Percentiles rank a stretch among this genome's conserved stretches.
Conservation (phyloP, 371 early-diverging fungal species). For the Aphelidium insulamus region DNA sequence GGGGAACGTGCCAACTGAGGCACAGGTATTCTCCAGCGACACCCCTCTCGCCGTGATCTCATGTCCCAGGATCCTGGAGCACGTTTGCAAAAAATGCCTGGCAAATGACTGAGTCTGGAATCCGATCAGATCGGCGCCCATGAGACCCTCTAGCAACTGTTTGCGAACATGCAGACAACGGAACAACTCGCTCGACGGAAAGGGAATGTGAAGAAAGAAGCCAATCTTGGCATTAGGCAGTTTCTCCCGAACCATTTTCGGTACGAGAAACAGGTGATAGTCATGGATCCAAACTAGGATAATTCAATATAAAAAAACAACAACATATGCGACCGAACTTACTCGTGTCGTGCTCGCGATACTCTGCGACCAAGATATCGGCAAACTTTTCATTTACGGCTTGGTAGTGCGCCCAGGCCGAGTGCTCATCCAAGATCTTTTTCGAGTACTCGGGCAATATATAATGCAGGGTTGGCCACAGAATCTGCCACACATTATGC, state of each 20-base stretch:
- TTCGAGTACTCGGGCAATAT: constrained; percentile 50
- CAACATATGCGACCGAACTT: constrained; percentile 11
- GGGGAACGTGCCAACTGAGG: constrained; percentile 73
- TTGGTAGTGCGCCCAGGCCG: constrained; percentile 53
- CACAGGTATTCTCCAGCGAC: constrained; percentile 49
- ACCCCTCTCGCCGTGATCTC: constrained; percentile 63
- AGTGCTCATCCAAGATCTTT: constrained; percentile 23
- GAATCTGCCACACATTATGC: constrained; percentile 13
- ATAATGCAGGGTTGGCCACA: constrained; percentile 96
- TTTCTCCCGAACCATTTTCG: constrained; percentile 51
- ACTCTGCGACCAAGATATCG: constrained; percentile 36
- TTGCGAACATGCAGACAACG: constrained; percentile 56
- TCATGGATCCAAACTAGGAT: constrained; percentile 86
- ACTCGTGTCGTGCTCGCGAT: constrained; percentile 61
- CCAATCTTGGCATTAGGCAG: constrained; percentile 67
- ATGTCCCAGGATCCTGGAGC: constrained; percentile 54
- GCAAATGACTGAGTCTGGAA: constrained; percentile 84
- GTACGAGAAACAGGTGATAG: constrained; percentile 89
- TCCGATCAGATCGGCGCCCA: constrained; percentile 62
- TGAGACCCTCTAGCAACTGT: constrained; percentile 60
- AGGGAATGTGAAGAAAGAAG: constrained; percentile 88
- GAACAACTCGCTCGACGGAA: constrained; percentile 82
- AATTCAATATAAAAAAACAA: constrained; percentile 1
- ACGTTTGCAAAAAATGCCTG: constrained; percentile 71
- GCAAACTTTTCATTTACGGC: constrained; percentile 63